phyloP scores from a whole-genome alignment of 768 basidiomycete species.

The Pleurotus giganteus region DNA sequence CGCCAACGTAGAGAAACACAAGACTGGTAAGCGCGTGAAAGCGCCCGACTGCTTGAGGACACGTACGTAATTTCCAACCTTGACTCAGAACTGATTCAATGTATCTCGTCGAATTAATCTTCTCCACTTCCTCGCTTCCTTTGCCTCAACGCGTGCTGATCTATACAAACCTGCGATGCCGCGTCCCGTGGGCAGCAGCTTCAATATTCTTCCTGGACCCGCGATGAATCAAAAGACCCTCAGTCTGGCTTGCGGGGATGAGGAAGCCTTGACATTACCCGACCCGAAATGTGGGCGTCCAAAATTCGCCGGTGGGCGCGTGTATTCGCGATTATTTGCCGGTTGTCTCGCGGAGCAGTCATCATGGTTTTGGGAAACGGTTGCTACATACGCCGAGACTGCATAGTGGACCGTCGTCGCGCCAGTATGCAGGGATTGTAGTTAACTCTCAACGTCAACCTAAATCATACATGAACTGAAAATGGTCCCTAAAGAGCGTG shows the following conservation, averaged over 20 bases:
- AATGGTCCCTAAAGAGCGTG: neutral
- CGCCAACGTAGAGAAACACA: too few relatives aligned
- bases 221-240: neutral
- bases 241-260: neutral
- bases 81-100: too few relatives aligned
- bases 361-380: neutral
- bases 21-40: too few relatives aligned
- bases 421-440: neutral
- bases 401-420: neutral
- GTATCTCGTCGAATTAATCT: too few relatives aligned
- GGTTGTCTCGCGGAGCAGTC: neutral
- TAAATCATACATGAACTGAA: neutral
- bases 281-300: neutral
- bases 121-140: too few relatives aligned
- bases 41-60: too few relatives aligned
- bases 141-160: too few relatives aligned
- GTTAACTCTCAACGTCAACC: neutral
- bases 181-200: neutral
- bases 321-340: neutral
- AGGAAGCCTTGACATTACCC: neutral
- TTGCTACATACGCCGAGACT: too few relatives aligned
- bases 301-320: neutral
- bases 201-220: neutral
- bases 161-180: neutral
- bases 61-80: too few relatives aligned